Base-by-base conservation (phyloP, 805 yeast genomes). In the Ogataea thermomethanolica region DNA sequence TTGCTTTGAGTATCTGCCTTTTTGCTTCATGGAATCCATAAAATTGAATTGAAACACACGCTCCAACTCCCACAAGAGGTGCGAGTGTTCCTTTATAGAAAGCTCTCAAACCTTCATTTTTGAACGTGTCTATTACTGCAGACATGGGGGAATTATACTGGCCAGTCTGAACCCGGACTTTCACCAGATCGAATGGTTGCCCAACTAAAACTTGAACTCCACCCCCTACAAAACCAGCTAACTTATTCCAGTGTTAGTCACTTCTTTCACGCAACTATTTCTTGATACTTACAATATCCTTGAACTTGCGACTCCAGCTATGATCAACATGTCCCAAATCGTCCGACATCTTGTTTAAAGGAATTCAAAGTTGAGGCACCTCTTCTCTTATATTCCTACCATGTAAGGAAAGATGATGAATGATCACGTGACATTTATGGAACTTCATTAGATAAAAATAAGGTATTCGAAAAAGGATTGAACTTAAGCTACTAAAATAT, bases 21-120 rank as follows among this genome's bases (percentile, higher is more conserved):
- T 76, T 78, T 25, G 84, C 70, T 54, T 80, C 87, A 53, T 78
- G 84, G 53, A 79, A 83, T 1, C 87, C 85, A 51, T 79, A 81
- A 56, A 80, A 81, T 53, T 80, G 87, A 24, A 79, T 62, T 2
- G 84, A 78, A 7, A 80, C 87, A 64, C 87, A 80, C 1, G 75
- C 79, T 0, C 85, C 79, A 5, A 81, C 87, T 6, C 86, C 85
- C 33, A 80, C 47, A 38, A 80, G 65, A n/a, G 86, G 86, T 3
- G 84, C 84, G 35, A 80, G 63, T 5, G 84, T 81, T 14, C 86
- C 86, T 54, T 80, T 65, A 59, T 81, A 80, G 50, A 80, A 76
- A 0, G 85, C 85, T 12, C 61, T 46, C n/a, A 71, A 61, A 1
- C 87, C 87, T 56, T 79, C 86, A 30, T 73, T 75, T 26, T 67